Evolutionary conservation across 1,284 basidiomycete genomes (phyloP), one percentile per base, ranked within the genome.

Genomic region (Ustilago bromivora): DNA sequence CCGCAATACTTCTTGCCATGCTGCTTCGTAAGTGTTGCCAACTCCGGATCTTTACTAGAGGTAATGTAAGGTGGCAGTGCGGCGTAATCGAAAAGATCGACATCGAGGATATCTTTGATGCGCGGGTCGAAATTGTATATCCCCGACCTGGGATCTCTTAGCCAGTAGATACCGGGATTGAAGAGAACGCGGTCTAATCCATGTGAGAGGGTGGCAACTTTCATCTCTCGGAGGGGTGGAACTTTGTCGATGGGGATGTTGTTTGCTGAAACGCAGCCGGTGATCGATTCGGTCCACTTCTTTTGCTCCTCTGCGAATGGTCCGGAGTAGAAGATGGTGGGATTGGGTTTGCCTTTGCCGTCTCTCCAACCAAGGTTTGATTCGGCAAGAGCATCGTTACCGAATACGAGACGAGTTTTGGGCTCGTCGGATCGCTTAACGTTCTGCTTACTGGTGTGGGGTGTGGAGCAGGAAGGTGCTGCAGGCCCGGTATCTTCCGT

Each of bases 51-150:
- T 63, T 89, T 88, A 4, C 93, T 95, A 68, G 94, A 95, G 35
- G 90, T 92, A 40, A 94, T 87, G 81, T 98, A 99, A 0, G 90
- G 89, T 4, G 90, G 89, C 0, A 96, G 87, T 1, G 93, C 90
- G 66, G 93, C 91, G 71, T 95, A 97, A n/a, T 92, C 94, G 81
- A 98, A 98, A 57, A 96, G 91, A n/a, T 90, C 90, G 2, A 95
- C 91, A 64, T 91, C 89, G 0, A 95, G 93, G 52, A 98, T 90
- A 8, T 87, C 87, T 83, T 92, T 90, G 4, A 94, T 87, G 81
- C 89, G 90, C 1, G 91, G 90, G 0, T 91, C 87, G 83, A 94
- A 98, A 85, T 97, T 97, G 88, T 94, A 96, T 8, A 94, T 92
- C 7, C 91, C 89, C 0, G 94, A 93, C 10, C 94, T 89, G 1